A percentile compares a stretch with the other conserved stretches of the same genome.
These are phyloP conservation scores for Naegleria fowleri DNA, from an alignment of 208 protist species.

Conservation along the genomic window DNA sequence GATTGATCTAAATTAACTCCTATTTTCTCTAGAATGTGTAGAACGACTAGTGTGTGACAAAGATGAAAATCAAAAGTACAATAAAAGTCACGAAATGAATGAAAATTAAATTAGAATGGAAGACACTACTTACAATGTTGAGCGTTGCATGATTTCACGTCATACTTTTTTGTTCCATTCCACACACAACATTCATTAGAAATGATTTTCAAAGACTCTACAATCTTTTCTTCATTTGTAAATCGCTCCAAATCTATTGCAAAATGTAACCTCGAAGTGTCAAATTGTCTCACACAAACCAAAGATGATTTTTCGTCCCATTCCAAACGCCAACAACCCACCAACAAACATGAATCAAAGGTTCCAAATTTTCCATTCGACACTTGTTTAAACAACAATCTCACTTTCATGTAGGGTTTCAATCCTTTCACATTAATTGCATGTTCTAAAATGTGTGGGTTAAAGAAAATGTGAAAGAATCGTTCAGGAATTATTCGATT, in stretches of 20 bases:
- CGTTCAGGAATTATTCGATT: not conserved
- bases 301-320: not conserved
- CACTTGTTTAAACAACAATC: not conserved
- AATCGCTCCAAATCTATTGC: not conserved
- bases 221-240: not conserved
- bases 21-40: not conserved
- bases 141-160: not conserved
- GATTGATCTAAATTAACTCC: not conserved
- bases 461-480: not conserved
- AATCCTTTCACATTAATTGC: not conserved
- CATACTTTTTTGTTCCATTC: not conserved
- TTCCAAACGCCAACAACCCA: not conserved
- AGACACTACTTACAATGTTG: conserved; percentile 2
- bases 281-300: not conserved
- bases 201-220: not conserved
- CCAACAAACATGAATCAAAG: not conserved
- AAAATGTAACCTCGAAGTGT: not conserved
- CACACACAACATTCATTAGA: not conserved
- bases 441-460: not conserved
- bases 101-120: too few relatives aligned
- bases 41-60: not conserved
- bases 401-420: not conserved
- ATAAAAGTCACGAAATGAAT: too few relatives aligned
- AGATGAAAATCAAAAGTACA: too few relatives aligned
- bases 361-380: not conserved